Evolutionary conservation across 176 grass and related monocot genomes (phyloP).

Genomic region (Themeda triandra): DNA sequence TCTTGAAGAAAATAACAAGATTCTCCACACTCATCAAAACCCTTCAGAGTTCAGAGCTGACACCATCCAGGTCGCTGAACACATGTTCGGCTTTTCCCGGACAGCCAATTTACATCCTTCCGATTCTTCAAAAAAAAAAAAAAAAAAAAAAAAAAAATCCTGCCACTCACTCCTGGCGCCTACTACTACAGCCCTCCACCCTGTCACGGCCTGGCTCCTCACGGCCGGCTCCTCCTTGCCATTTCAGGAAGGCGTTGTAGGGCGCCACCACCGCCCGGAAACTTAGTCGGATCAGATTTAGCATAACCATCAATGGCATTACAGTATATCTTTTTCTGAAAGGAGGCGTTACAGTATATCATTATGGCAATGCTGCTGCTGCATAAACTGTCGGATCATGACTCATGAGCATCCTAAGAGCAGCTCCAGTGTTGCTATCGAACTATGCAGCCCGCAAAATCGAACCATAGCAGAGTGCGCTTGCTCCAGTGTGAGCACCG

Average conservation of each 20-base stretch:
- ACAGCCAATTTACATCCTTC: background rate
- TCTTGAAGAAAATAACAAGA: background rate
- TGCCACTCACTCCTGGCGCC: background rate
- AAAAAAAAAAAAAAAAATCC: no score
- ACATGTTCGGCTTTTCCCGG: background rate
- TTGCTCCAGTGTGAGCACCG: no score
- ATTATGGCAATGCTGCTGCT: background rate
- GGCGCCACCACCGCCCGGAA: background rate
- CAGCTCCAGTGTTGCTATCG: no score
- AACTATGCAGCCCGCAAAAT: no score
- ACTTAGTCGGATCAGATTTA: background rate
- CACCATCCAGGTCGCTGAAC: conserved; percentile 16
- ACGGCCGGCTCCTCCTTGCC: background rate
- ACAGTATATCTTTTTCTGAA: no score
- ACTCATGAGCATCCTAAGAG: conserved; percentile 1
- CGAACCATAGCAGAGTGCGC: no score
- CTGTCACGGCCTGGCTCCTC: background rate
- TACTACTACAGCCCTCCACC: no score
- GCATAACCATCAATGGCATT: background rate
- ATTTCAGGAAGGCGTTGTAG: conserved; percentile 5
- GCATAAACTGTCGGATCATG: background rate
- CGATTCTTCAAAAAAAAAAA: no score
- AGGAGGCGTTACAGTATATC: no score
- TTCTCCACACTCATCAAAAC: background rate
- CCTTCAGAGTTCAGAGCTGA: background rate